Evolutionary conservation across 148 eudicot species (phyloP).

Genomic region (Vaccinium myrtillus): DNA sequence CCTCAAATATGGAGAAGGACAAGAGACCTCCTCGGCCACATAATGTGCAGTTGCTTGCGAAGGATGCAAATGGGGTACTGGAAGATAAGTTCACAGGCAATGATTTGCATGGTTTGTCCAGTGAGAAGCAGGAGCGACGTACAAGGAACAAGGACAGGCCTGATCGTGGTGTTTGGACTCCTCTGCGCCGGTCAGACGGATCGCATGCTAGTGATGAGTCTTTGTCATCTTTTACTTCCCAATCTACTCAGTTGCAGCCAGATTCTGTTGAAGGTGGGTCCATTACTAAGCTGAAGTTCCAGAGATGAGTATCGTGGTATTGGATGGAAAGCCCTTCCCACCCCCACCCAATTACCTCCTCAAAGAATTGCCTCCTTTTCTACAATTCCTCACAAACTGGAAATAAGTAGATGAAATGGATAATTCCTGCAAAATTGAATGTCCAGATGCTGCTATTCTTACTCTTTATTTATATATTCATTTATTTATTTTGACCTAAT

Average conservation of each 20-base stretch:
- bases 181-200: conserved; percentile 77
- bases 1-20: conserved; percentile 57
- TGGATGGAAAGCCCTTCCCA: background rate
- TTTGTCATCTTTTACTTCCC: conserved; percentile 41
- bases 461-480: background rate
- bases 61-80: conserved; percentile 42
- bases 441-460: conserved; percentile 1
- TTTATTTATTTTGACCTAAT: background rate
- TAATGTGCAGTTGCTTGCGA: conserved; percentile 28
- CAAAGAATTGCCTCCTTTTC: background rate
- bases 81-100: conserved; percentile 52
- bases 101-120: conserved; percentile 40
- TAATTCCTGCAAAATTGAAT: background rate
- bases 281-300: background rate
- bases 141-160: conserved; percentile 83
- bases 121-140: conserved; percentile 78
- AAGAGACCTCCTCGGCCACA: conserved; percentile 80
- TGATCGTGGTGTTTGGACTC: conserved; percentile 94
- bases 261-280: conserved; percentile 63
- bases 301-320: background rate
- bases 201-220: conserved; percentile 58
- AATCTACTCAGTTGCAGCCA: conserved; percentile 28
- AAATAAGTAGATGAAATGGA: conserved; percentile 11
- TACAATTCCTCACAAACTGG: background rate
- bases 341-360: background rate